A percentile compares a stretch with the other conserved stretches of the same genome.
These are phyloP conservation scores for Kernera saxatilis DNA, from an alignment of 345 rosid species.

Conservation along the genomic window DNA sequence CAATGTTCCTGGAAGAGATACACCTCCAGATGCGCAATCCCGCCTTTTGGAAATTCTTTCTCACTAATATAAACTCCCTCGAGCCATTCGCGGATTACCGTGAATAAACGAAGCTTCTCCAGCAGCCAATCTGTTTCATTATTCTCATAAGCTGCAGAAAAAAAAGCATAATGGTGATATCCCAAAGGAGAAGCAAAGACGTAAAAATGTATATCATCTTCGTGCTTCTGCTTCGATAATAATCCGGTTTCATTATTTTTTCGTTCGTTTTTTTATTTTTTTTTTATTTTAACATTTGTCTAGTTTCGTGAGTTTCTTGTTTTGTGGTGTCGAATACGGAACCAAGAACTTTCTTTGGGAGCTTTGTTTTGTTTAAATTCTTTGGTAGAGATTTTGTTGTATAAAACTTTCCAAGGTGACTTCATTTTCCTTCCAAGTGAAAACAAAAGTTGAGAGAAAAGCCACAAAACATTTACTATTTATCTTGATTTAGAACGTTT, in stretches of 20 bases:
- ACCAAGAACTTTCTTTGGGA: constrained; percentile 2
- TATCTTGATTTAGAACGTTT: background rate
- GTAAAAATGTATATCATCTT: constrained; percentile 22
- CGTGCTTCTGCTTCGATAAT: background rate
- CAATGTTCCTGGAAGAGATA: constrained; percentile 83
- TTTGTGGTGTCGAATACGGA: background rate
- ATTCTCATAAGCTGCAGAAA: constrained; percentile 22
- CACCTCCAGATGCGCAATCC: constrained; percentile 68
- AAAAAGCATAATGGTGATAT: constrained; percentile 6
- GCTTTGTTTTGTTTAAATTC: constrained; percentile 8
- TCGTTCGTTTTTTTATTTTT: background rate
- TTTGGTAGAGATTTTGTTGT: constrained; percentile 22
- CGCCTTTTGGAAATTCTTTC: constrained; percentile 61
- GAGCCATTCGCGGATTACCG: background rate
- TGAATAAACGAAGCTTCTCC: constrained; percentile 25
- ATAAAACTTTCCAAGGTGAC: constrained; percentile 1
- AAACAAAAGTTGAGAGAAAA: background rate
- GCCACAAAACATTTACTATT: background rate
- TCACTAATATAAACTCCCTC: constrained; percentile 27
- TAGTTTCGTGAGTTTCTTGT: background rate
- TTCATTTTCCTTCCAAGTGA: background rate
- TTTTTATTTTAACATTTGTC: background rate
- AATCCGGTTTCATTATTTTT: background rate
- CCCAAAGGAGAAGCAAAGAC: constrained; percentile 17
- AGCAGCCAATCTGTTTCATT: constrained; percentile 15